A percentile compares a stretch with the other conserved stretches of the same genome.
Evolutionary conservation across 2,329 filamentous ascomycete genomes (phyloP).

Genomic region (Ambrosiella beaveri): DNA sequence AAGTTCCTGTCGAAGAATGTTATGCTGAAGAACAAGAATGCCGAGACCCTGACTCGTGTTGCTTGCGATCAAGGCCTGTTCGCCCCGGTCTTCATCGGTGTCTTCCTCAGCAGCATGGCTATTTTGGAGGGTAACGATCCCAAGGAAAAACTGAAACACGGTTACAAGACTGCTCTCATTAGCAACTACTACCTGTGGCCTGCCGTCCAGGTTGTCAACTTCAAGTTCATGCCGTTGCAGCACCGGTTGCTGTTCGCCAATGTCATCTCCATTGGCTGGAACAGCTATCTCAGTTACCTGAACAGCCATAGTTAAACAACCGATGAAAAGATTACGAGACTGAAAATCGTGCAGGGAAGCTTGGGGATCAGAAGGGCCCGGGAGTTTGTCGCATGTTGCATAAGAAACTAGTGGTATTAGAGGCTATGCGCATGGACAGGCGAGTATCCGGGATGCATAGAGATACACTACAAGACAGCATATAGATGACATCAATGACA

Average conservation of each 20-base stretch:
- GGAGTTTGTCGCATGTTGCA: slow-evolving; percentile 3
- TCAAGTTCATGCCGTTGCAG: slow-evolving; percentile 69
- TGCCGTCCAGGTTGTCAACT: slow-evolving; percentile 68
- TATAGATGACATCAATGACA: slow-evolving; percentile 4
- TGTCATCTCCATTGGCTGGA: slow-evolving; percentile 52
- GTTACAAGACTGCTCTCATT: slow-evolving; percentile 53
- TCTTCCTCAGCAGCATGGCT: slow-evolving; percentile 75
- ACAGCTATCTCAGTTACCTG: slow-evolving; percentile 45
- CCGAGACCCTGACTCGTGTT: slow-evolving; percentile 62
- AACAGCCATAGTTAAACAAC: slow-evolving; percentile 28
- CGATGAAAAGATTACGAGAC: not conserved
- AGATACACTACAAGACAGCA: slow-evolving; percentile 1
- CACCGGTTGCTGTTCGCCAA: slow-evolving; percentile 79
- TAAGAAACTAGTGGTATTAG: not conserved
- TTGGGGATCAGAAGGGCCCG: not conserved
- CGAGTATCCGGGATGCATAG: not conserved
- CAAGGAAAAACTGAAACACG: slow-evolving; percentile 51
- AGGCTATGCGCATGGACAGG: not conserved
- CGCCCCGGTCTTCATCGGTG: slow-evolving; percentile 63
- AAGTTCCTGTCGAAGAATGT: slow-evolving; percentile 57
- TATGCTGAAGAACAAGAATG: slow-evolving; percentile 42
- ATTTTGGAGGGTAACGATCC: slow-evolving; percentile 50
- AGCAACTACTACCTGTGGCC: slow-evolving; percentile 88
- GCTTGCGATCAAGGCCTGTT: slow-evolving; percentile 67
- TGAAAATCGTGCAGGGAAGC: not conserved